Conservation (phyloP, 1,284 basidiomycete genomes). For the Ustilago hordei region DNA sequence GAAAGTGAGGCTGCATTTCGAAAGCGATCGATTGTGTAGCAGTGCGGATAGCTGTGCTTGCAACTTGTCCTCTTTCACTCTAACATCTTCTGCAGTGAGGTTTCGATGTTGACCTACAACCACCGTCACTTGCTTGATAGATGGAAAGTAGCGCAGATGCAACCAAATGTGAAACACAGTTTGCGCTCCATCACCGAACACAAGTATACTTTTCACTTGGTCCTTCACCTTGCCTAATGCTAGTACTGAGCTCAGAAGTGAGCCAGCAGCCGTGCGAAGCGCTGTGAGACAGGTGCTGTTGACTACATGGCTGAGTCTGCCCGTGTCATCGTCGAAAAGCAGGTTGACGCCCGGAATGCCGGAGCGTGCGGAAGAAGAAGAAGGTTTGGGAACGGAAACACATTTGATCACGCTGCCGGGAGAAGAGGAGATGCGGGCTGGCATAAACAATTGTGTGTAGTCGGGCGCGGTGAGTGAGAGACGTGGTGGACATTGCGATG, state of each 20-base stretch:
- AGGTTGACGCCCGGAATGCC: constrained; percentile 31
- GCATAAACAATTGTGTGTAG: constrained; percentile 44
- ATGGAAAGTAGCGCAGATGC: constrained; percentile 15
- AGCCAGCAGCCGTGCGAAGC: constrained; percentile 28
- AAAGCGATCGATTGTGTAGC: neutral
- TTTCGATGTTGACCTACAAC: constrained; percentile 5
- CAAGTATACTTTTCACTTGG: constrained; percentile 7
- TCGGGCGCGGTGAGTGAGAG: constrained; percentile 5
- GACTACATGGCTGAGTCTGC: constrained; percentile 10
- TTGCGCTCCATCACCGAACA: constrained; percentile 37
- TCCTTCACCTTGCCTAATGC: neutral
- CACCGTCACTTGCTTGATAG: neutral
- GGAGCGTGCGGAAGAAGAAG: neutral
- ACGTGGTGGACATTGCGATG: constrained; percentile 23
- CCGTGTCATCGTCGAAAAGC: constrained; percentile 17
- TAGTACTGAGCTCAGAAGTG: constrained; percentile 19
- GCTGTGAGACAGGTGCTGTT: constrained; percentile 22
- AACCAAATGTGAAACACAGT: constrained; percentile 28
- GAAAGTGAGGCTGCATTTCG: neutral
- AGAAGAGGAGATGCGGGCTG: constrained; percentile 13
- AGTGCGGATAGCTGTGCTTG: neutral
- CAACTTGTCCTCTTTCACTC: constrained; percentile 2
- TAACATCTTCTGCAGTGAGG: neutral
- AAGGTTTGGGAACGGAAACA: constrained; percentile 20
- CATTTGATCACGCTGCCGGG: constrained; percentile 21